Base-by-base conservation (phyloP, 208 protist species). In the Trypanosoma brucei region DNA sequence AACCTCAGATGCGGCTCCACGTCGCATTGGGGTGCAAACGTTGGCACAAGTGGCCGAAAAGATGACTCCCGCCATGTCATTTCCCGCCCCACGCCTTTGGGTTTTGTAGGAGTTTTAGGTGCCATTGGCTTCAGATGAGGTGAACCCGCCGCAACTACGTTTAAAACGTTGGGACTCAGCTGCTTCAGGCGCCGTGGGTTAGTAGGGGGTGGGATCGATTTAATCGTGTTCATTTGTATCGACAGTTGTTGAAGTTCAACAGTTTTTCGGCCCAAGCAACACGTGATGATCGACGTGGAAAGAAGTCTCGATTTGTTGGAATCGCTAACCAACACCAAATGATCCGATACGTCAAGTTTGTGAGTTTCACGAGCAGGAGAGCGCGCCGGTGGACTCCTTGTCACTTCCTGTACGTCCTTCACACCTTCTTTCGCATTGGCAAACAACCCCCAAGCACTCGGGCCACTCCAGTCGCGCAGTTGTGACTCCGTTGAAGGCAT, bases 261-360 rank as follows among this genome's bases (percentile, higher is more conserved):
- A 11, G 8, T 11, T 46, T 11, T 6, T 11, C 42, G 42, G 8
- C 42, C 42, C 42, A 11, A 46, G 42, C 8, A 46, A 11, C 42
- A 46, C 42, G 42, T 46, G 8, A 46, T 11, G 11, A 14, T 11
- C 6, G 8, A 14, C 11, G 6, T 6, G 42, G 8, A 46, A 14
- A 46, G 42, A 6, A 46, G 42, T 46, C 8, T 11, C 11, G n/a
- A 30, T 34, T n/a, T 38, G n/a, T 6, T 38, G 37, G 36, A 22
- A n/a, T 38, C 58, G 37, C 11, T 42, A 40, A 58, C 54, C 54
- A 39, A 58, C 6, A 22, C 31, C 34, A 58, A 39, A 14, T 40
- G 9, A 33, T 58, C 34, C 31, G 54, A 31, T 7, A 55, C n/a
- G 11, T 6, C 9, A 55, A 14, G 5, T 31, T 35, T 49, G 34